phyloP scores from a whole-genome alignment of 1,284 basidiomycete species.

The Cutaneotrichosporon dermatis region DNA sequence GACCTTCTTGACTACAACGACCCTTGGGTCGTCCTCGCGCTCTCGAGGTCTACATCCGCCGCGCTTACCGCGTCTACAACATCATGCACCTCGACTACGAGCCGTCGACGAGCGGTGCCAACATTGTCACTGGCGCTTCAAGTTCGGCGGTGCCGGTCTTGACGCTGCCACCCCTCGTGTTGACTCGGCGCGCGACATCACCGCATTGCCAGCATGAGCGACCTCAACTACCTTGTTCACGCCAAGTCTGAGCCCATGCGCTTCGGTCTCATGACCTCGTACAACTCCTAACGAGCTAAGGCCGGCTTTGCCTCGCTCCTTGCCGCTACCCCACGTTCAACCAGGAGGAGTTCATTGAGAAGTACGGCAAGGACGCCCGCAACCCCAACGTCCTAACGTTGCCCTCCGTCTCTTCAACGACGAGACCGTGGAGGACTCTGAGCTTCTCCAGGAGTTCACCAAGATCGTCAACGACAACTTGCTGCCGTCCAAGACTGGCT shows the following conservation, averaged over 20 bases:
- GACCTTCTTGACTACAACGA: slow-evolving; percentile 84
- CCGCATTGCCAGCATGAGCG: slow-evolving; percentile 83
- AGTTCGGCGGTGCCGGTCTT: slow-evolving; percentile 70
- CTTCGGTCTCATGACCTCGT: slow-evolving; percentile 82
- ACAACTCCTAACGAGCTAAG: slow-evolving; percentile 63
- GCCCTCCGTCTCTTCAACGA: slow-evolving; percentile 81
- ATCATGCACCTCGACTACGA: slow-evolving; percentile 90
- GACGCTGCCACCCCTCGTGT: slow-evolving; percentile 79
- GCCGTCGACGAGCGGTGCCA: slow-evolving; percentile 74
- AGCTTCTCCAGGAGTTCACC: slow-evolving; percentile 71
- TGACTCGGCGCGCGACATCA: slow-evolving; percentile 50
- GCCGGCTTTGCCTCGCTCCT: slow-evolving; percentile 68
- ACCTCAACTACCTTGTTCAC: slow-evolving; percentile 82
- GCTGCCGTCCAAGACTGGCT: slow-evolving; percentile 64
- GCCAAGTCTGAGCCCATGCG: slow-evolving; percentile 79
- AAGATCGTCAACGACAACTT: slow-evolving; percentile 68
- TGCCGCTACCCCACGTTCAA: slow-evolving; percentile 62
- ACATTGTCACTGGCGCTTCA: slow-evolving; percentile 90
- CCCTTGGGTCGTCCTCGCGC: slow-evolving; percentile 80
- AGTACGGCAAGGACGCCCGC: slow-evolving; percentile 66
- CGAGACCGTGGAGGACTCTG: slow-evolving; percentile 60
- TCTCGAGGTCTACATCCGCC: slow-evolving; percentile 89
- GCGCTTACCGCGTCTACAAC: slow-evolving; percentile 90
- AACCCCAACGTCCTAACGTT: slow-evolving; percentile 86
- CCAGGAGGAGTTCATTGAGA: slow-evolving; percentile 63